phyloP scores from a whole-genome alignment of 2,329 filamentous ascomycete species.

The Dactylella cylindrospora region DNA sequence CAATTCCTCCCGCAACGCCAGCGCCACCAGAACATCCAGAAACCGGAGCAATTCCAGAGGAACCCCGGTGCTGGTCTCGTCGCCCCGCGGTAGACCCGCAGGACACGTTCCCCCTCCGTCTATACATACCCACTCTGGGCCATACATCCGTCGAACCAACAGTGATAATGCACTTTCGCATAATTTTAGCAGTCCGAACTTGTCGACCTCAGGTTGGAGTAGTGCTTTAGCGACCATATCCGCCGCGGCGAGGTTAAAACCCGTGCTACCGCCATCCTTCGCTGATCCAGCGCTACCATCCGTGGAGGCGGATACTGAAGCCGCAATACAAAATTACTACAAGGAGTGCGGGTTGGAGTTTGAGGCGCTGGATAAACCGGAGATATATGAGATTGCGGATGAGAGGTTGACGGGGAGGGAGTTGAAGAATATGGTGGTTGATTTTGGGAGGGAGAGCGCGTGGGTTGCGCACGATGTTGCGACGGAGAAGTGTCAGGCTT shows the following conservation, averaged over 20 bases:
- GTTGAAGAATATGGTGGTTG: slow-evolving; percentile 37
- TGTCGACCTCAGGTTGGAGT: slow-evolving; percentile 1
- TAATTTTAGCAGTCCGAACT: slow-evolving; percentile 16
- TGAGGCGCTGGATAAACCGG: slow-evolving; percentile 20
- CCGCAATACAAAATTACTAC: slow-evolving; percentile 30
- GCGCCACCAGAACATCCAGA: slow-evolving; percentile 15
- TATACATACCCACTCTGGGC: slow-evolving; percentile 33
- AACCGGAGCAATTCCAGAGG: slow-evolving; percentile 35
- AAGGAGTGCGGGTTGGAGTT: slow-evolving; percentile 38
- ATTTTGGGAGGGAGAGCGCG: slow-evolving; percentile 42
- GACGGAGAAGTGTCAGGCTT: slow-evolving; percentile 23
- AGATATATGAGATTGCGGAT: slow-evolving; percentile 29
- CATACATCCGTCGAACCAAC: slow-evolving; percentile 28
- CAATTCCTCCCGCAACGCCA: slow-evolving; percentile 19
- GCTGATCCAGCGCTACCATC: slow-evolving; percentile 20
- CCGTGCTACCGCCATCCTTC: slow-evolving; percentile 30
- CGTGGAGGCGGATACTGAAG: slow-evolving; percentile 23
- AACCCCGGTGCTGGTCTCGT: slow-evolving; percentile 4
- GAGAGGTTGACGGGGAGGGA: slow-evolving; percentile 34
- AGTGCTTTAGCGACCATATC: slow-evolving; percentile 21
- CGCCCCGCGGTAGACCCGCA: slow-evolving; percentile 10
- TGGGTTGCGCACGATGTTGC: slow-evolving; percentile 36
- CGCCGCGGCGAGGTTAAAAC: slow-evolving; percentile 25
- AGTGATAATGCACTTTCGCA: slow-evolving; percentile 36
- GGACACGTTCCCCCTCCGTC: slow-evolving; percentile 16